A percentile compares a stretch with the other conserved stretches of the same genome.
These are phyloP conservation scores for Xylaria curta DNA, from an alignment of 495 filamentous ascomycete species.

Conservation along the genomic window DNA sequence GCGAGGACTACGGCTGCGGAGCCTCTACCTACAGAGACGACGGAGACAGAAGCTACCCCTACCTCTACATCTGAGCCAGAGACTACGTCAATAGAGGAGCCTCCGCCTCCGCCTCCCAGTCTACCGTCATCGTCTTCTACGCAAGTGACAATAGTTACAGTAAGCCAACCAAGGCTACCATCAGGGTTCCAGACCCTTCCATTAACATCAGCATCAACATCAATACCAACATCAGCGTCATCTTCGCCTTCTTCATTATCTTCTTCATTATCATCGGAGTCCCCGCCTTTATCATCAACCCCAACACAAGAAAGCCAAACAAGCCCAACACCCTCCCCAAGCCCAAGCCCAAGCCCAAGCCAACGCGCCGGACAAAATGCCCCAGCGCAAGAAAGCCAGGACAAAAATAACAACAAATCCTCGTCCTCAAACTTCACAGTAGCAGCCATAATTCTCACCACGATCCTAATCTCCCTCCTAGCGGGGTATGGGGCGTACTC, in stretches of 20 bases:
- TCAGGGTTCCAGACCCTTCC: neutral
- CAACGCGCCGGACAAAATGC: neutral
- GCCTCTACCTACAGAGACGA: neutral
- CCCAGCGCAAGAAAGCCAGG: neutral
- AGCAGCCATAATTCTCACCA: constrained; percentile 42
- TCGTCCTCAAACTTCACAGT: constrained; percentile 34
- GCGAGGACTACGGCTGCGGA: constrained; percentile 16
- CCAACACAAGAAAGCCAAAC: neutral
- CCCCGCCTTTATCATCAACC: neutral
- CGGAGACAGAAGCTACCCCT: neutral
- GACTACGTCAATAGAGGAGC: constrained; percentile 3
- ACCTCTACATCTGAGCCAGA: neutral
- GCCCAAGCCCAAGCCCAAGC: neutral
- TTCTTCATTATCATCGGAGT: neutral
- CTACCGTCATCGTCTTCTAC: neutral
- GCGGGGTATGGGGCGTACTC: constrained; percentile 33
- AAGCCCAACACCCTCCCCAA: neutral
- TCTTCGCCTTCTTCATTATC: neutral
- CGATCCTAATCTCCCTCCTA: constrained; percentile 38
- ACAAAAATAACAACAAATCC: neutral
- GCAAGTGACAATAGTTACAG: neutral
- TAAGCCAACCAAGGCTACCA: neutral
- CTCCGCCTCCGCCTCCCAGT: too few relatives aligned
- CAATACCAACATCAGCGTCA: neutral
- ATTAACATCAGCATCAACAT: neutral